Evolutionary conservation across 768 basidiomycete species (phyloP).

Genomic region (Mycena metata): DNA sequence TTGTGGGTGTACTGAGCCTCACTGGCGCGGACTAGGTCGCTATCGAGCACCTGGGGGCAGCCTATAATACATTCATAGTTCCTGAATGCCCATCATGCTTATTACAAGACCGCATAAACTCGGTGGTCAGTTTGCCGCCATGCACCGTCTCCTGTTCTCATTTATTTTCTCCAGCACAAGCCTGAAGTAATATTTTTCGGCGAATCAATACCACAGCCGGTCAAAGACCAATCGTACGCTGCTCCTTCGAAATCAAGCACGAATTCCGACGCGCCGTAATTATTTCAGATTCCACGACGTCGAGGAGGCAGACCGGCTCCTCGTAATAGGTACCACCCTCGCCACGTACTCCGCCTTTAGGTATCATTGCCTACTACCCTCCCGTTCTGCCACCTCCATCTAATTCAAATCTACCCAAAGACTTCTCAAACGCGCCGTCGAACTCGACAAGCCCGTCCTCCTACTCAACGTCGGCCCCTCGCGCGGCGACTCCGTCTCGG

Average conservation of each 20-base stretch:
- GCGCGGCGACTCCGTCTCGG: slow-evolving; percentile 79
- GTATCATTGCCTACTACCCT: slow-evolving; percentile 52
- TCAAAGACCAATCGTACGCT: slow-evolving; percentile 81
- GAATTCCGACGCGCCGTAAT: neutral
- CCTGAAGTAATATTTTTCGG: slow-evolving; percentile 92
- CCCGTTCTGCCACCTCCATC: neutral
- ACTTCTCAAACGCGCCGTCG: slow-evolving; percentile 83
- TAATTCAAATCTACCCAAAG: slow-evolving; percentile 57
- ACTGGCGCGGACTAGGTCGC: slow-evolving; percentile 69
- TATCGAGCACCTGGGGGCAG: slow-evolving; percentile 75
- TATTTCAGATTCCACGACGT: slow-evolving; percentile 67
- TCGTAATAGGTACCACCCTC: slow-evolving; percentile 90
- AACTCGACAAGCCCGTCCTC: slow-evolving; percentile 81
- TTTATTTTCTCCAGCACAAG: slow-evolving; percentile 68
- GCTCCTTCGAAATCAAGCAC: slow-evolving; percentile 6
- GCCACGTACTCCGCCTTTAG: slow-evolving; percentile 95
- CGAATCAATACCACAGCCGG: slow-evolving; percentile 78
- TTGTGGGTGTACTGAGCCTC: slow-evolving; percentile 5
- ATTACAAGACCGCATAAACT: slow-evolving; percentile 66
- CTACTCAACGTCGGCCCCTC: slow-evolving; percentile 92
- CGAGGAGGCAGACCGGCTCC: slow-evolving; percentile 72
- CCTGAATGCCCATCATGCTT: slow-evolving; percentile 83
- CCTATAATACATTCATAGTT: slow-evolving; percentile 82
- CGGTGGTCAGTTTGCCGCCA: slow-evolving; percentile 60
- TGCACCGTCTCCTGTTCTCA: neutral